Conservation (phyloP, 495 filamentous ascomycete species). For the Lichina pygmaea region DNA sequence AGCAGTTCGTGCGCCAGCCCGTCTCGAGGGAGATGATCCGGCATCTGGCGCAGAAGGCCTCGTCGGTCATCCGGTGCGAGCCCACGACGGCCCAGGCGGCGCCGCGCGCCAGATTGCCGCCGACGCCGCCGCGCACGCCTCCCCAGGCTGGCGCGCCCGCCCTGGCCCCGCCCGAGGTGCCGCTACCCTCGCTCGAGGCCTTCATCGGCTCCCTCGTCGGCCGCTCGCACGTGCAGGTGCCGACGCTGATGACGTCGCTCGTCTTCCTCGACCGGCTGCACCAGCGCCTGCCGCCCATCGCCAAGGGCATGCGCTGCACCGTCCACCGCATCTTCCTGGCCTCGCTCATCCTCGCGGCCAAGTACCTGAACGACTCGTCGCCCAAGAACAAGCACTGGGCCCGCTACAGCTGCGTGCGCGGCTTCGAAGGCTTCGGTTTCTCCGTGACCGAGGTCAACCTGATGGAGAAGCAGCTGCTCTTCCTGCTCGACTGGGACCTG, state of each 20-base stretch:
- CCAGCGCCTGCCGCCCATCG: constrained; percentile 64
- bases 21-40: constrained; percentile 66
- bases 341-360: constrained; percentile 51
- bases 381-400: constrained; percentile 99
- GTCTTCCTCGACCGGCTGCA: constrained; percentile 77
- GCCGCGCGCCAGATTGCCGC: constrained; percentile 29
- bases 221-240: constrained; percentile 86
- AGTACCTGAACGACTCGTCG: constrained; percentile 69
- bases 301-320: constrained; percentile 92
- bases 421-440: constrained; percentile 64
- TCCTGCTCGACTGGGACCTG: constrained; percentile 19
- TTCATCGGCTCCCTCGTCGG: constrained; percentile 83
- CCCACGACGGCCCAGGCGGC: constrained; percentile 17
- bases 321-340: constrained; percentile 73
- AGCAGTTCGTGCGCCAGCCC: constrained; percentile 61
- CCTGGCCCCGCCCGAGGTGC: constrained; percentile 14
- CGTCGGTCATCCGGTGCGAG: constrained; percentile 80
- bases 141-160: constrained; percentile 22
- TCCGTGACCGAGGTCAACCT: constrained; percentile 72
- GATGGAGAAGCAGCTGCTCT: constrained; percentile 5
- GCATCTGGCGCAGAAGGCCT: constrained; percentile 60
- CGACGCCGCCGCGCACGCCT: constrained; percentile 39
- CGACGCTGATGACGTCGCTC: constrained; percentile 84
- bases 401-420: constrained; percentile 53
- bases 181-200: constrained; percentile 51